These are phyloP conservation scores for Daldinia loculata DNA, from an alignment of 495 filamentous ascomycete genomes.

Conservation along the genomic window DNA sequence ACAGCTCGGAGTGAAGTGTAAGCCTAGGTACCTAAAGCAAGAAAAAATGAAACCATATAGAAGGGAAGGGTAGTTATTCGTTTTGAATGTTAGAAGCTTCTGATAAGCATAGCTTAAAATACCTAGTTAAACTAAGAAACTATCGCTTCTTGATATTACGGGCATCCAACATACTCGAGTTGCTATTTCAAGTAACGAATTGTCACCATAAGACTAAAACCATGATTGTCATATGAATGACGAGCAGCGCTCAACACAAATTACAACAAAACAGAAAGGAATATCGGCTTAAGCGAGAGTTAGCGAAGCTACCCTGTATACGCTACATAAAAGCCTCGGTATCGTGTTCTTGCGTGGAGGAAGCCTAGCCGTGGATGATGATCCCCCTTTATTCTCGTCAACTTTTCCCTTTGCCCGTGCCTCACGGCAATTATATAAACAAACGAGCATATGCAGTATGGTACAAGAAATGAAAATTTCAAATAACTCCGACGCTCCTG, in stretches of 20 bases:
- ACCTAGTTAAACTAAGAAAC: background rate
- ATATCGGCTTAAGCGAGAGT: slow-evolving; percentile 11
- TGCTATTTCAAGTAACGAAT: background rate
- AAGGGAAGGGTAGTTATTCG: background rate
- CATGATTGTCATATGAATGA: background rate
- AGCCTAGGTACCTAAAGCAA: background rate
- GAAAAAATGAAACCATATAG: background rate
- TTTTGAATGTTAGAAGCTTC: background rate
- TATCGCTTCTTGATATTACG: background rate
- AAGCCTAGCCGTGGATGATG: background rate
- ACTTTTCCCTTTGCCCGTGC: slow-evolving; percentile 34
- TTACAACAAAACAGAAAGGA: background rate
- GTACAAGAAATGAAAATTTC: slow-evolving; percentile 39
- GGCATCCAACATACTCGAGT: background rate
- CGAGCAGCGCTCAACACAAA: background rate
- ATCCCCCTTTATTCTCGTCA: slow-evolving; percentile 19
- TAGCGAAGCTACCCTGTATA: slow-evolving; percentile 17
- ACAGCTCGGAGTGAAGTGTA: slow-evolving; percentile 19
- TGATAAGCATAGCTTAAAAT: background rate
- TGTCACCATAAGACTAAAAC: background rate
- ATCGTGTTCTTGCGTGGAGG: slow-evolving; percentile 18
- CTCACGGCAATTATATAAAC: slow-evolving; percentile 45
- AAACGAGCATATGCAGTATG: slow-evolving; percentile 36
- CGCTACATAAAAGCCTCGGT: slow-evolving; percentile 11
- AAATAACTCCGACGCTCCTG: slow-evolving; percentile 32